Conservation (phyloP, 2,329 filamentous ascomycete species). For the Xylaria sp. region DNA sequence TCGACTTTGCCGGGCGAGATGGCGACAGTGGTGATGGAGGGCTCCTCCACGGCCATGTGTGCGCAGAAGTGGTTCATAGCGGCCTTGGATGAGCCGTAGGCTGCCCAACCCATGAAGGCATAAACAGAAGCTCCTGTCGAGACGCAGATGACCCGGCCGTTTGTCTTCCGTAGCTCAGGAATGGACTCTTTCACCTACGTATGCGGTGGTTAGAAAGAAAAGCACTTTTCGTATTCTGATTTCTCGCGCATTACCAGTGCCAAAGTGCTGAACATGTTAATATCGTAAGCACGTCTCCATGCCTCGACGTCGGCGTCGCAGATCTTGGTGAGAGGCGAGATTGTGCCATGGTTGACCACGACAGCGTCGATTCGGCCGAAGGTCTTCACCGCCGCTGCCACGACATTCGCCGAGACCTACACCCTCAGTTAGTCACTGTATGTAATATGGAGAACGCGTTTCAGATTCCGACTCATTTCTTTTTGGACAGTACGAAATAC, state of each 20-base stretch:
- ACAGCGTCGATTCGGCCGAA: constrained; percentile 76
- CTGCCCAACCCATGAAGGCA: constrained; percentile 67
- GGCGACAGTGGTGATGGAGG: constrained; percentile 64
- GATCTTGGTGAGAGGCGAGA: constrained; percentile 70
- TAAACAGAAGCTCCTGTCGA: constrained; percentile 70
- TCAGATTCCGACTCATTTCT: neutral
- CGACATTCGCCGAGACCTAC: constrained; percentile 55
- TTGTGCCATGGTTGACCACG: constrained; percentile 79
- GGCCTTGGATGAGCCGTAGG: constrained; percentile 79
- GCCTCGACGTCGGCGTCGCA: constrained; percentile 62
- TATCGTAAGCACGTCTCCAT: constrained; percentile 71
- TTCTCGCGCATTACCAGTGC: constrained; percentile 56
- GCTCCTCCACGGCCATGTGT: constrained; percentile 72
- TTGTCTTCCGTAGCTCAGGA: constrained; percentile 58
- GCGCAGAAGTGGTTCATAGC: constrained; percentile 73
- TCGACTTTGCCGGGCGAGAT: constrained; percentile 78
- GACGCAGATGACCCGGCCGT: constrained; percentile 70
- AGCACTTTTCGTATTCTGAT: neutral
- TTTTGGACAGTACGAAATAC: neutral
- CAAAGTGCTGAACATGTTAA: constrained; percentile 82
- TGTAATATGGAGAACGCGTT: neutral
- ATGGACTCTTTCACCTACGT: constrained; percentile 64
- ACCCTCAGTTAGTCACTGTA: neutral
- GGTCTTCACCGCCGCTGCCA: constrained; percentile 57
- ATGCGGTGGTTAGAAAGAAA: constrained; percentile 24